phyloP scores from a whole-genome alignment of 179 eudicot species.

The Gypsophila paniculata region DNA sequence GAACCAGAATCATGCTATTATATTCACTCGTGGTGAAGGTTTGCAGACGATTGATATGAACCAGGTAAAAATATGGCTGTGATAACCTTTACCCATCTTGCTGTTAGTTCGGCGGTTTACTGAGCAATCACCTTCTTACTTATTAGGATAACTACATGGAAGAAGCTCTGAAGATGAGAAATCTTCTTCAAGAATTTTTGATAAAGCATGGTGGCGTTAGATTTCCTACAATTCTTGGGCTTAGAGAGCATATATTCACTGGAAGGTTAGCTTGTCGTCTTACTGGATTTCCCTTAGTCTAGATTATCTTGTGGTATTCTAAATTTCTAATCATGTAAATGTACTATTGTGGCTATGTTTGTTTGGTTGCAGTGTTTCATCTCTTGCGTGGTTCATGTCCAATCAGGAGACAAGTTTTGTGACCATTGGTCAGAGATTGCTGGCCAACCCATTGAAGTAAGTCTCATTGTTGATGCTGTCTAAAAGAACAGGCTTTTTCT shows the following conservation, averaged over 20 bases:
- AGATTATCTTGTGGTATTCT: background rate
- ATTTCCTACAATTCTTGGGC: conserved; percentile 82
- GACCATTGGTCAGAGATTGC: conserved; percentile 83
- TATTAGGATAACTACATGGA: conserved; percentile 93
- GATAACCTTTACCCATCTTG: background rate
- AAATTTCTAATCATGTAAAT: background rate
- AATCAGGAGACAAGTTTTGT: conserved; percentile 97
- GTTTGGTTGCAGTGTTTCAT: conserved; percentile 81
- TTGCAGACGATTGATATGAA: conserved; percentile 98
- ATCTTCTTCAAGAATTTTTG: conserved; percentile 84
- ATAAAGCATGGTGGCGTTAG: conserved; percentile 84
- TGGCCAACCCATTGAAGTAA: conserved; percentile 93
- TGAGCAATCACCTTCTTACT: background rate
- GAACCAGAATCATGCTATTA: conserved; percentile 95
- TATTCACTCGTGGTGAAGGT: conserved; percentile 97
- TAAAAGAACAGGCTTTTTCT: background rate
- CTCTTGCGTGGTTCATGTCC: conserved; percentile 99
- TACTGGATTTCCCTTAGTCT: background rate
- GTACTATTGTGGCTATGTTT: background rate
- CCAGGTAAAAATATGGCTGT: conserved; percentile 43
- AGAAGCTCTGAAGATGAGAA: conserved; percentile 94
- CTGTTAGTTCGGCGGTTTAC: background rate
- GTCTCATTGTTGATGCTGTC: conserved; percentile 6
- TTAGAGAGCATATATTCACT: conserved; percentile 92
- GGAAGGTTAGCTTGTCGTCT: conserved; percentile 55